A percentile compares a stretch with the other conserved stretches of the same genome.
phyloP scores from a whole-genome alignment of 257 asterid genomes.

The Scutellaria minor region DNA sequence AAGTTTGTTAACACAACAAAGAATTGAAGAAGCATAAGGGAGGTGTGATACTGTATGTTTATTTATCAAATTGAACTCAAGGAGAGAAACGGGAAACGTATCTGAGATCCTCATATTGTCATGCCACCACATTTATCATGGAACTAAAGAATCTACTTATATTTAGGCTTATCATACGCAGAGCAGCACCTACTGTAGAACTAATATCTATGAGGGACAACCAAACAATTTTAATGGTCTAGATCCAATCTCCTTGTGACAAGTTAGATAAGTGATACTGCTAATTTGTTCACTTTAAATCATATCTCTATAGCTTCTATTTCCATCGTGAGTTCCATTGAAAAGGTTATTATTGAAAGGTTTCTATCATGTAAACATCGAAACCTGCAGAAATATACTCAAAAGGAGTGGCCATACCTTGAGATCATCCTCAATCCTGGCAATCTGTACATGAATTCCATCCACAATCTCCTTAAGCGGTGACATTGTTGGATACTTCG shows the following conservation, averaged over 20 bases:
- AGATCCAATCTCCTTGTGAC: neutral
- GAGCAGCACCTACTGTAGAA: neutral
- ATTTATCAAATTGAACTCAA: slow-evolving; percentile 1
- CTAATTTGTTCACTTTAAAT: neutral
- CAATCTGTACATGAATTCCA: slow-evolving; percentile 74
- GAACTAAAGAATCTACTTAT: neutral
- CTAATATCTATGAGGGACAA: neutral
- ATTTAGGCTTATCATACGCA: neutral
- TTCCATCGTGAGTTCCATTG: neutral
- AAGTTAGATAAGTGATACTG: neutral
- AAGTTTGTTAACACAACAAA: neutral
- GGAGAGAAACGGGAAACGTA: slow-evolving; percentile 9
- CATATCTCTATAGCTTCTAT: neutral
- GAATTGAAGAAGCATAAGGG: neutral
- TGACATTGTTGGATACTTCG: slow-evolving; percentile 85
- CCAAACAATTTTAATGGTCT: neutral
- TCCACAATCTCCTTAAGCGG: slow-evolving; percentile 81
- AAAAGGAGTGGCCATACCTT: slow-evolving; percentile 51
- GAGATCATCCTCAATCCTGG: slow-evolving; percentile 89
- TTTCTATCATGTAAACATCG: slow-evolving; percentile 17
- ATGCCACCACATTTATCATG: neutral
- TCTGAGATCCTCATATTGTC: neutral
- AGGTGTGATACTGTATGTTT: neutral
- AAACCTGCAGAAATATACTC: neutral
- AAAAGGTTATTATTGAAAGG: slow-evolving; percentile 11